A percentile compares a stretch with the other conserved stretches of the same genome.
Conservation (phyloP, 306 rosid species). For the Quercus rubra region DNA sequence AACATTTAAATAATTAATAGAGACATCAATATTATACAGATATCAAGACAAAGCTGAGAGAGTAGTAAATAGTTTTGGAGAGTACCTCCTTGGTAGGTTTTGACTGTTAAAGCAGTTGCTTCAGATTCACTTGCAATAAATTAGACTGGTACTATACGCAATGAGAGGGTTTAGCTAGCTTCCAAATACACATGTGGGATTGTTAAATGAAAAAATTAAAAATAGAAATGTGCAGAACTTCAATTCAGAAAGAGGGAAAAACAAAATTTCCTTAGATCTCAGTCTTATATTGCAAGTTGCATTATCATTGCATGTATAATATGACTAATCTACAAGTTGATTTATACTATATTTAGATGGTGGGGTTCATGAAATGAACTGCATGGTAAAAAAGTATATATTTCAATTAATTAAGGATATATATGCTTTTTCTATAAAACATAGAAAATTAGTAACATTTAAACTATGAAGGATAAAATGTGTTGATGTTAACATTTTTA, state of each 20-base stretch:
- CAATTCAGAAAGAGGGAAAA: neutral
- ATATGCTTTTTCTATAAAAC: neutral
- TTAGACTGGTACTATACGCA: neutral
- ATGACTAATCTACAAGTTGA: neutral
- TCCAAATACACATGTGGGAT: neutral
- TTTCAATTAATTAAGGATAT: neutral
- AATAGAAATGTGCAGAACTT: neutral
- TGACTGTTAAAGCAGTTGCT: neutral
- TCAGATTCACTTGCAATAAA: neutral
- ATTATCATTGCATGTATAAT: neutral
- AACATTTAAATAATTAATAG: slow-evolving; percentile 12
- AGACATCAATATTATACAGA: neutral
- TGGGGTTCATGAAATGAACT: neutral
- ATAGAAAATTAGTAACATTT: neutral
- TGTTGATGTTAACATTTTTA: too few species aligned
- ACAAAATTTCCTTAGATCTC: too few species aligned
- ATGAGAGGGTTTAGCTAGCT: neutral
- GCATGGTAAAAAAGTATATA: neutral
- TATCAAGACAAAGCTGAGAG: neutral
- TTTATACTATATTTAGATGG: neutral
- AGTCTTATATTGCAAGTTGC: neutral
- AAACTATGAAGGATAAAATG: neutral
- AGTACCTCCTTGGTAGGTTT: slow-evolving; percentile 8
- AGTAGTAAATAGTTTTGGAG: neutral
- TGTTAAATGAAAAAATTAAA: neutral